phyloP scores from a whole-genome alignment of 257 asterid species.

The Jacaranda mimosifolia region DNA sequence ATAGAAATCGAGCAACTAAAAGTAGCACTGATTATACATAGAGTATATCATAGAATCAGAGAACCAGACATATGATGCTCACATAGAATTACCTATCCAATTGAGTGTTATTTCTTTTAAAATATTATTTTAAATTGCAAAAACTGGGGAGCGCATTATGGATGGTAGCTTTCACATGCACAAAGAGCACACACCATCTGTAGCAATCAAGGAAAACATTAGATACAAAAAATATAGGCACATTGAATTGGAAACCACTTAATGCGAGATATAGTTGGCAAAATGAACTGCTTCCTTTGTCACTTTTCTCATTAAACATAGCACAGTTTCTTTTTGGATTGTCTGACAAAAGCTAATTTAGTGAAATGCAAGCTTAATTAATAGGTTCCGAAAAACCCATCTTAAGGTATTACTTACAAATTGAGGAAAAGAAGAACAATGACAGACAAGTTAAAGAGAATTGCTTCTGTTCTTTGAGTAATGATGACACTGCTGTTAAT shows the following conservation, averaged over 20 bases:
- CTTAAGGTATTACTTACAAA: background rate
- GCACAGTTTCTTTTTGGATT: background rate
- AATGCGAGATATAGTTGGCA: slow-evolving; percentile 2
- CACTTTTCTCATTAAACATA: background rate
- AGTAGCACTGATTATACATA: background rate
- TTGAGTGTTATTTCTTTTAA: background rate
- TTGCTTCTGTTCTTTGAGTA: background rate
- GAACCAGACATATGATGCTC: slow-evolving; percentile 10
- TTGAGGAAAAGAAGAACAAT: background rate
- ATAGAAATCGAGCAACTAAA: slow-evolving; percentile 19
- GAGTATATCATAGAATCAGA: background rate
- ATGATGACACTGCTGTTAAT: slow-evolving; percentile 20
- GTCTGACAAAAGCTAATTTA: background rate
- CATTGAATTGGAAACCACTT: slow-evolving; percentile 2
- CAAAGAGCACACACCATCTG: background rate
- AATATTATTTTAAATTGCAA: background rate
- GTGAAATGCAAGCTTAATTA: slow-evolving; percentile 1
- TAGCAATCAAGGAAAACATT: slow-evolving; percentile 3
- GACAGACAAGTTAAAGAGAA: background rate
- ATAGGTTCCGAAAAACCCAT: background rate
- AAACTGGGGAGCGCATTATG: background rate
- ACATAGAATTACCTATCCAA: slow-evolving; percentile 8
- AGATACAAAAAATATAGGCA: slow-evolving; percentile 3
- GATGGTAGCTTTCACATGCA: slow-evolving; percentile 7
- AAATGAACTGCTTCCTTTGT: slow-evolving; percentile 2